Evolutionary conservation across 306 rosid species (phyloP).

Genomic region (Acmispon strigosus): DNA sequence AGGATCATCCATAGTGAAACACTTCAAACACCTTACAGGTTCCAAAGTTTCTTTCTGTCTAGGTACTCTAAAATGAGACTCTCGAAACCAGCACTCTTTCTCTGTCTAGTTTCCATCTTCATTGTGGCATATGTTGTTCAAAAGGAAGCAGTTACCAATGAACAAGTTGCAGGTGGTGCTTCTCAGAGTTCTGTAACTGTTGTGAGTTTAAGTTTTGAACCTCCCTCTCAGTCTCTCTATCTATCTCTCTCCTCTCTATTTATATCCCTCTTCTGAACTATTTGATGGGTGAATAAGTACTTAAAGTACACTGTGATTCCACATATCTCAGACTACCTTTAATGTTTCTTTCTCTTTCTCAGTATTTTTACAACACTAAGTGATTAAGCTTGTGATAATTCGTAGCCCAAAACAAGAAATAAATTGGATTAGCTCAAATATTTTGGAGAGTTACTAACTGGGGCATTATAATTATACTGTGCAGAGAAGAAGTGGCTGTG

Average conservation of each 20-base stretch:
- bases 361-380: background rate
- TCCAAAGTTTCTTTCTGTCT: background rate
- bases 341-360: no score
- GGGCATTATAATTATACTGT: background rate
- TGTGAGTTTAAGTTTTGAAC: slow-evolving; percentile 27
- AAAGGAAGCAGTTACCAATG: slow-evolving; percentile 22
- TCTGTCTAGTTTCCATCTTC: slow-evolving; percentile 34
- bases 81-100: slow-evolving; percentile 24
- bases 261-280: no score
- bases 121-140: slow-evolving; percentile 23
- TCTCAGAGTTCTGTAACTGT: slow-evolving; percentile 17
- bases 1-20: background rate
- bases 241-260: no score
- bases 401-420: background rate
- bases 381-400: background rate
- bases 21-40: background rate
- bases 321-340: no score
- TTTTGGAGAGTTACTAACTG: background rate
- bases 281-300: no score
- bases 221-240: background rate
- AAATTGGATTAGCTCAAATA: background rate
- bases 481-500: slow-evolving; percentile 43
- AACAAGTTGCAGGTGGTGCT: background rate
- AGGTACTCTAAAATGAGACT: slow-evolving; percentile 34
- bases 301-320: no score